A percentile compares a stretch with the other conserved stretches of the same genome.
Conservation (phyloP, 148 eudicot species). For the Heliamphora exappendiculata region DNA sequence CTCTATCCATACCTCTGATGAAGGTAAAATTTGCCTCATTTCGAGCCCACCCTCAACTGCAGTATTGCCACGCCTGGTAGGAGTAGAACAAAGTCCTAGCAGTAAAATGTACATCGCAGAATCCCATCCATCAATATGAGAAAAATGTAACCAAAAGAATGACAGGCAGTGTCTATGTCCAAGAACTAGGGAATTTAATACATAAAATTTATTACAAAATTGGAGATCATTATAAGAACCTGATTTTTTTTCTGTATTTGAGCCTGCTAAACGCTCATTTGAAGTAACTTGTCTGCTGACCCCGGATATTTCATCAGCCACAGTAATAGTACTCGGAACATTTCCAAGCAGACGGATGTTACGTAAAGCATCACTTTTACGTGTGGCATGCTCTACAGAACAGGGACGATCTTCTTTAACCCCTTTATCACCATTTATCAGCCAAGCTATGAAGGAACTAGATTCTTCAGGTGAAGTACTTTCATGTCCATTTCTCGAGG, state of each 20-base stretch:
- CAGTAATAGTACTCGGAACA: slow-evolving; percentile 17
- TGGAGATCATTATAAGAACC: slow-evolving; percentile 29
- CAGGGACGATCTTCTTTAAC: slow-evolving; percentile 36
- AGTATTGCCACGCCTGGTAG: slow-evolving; percentile 29
- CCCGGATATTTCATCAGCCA: slow-evolving; percentile 24
- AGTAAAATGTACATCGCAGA: slow-evolving; percentile 11
- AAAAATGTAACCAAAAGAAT: neutral
- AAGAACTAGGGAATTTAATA: neutral
- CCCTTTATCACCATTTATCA: slow-evolving; percentile 25
- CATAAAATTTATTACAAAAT: slow-evolving; percentile 8
- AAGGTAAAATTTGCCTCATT: slow-evolving; percentile 28
- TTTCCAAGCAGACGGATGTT: slow-evolving; percentile 32
- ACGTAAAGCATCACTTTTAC: slow-evolving; percentile 12
- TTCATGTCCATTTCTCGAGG: slow-evolving; percentile 33
- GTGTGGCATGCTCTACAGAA: slow-evolving; percentile 19
- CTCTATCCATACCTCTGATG: slow-evolving; percentile 34
- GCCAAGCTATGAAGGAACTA: slow-evolving; percentile 18
- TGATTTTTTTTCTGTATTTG: slow-evolving; percentile 30
- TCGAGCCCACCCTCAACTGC: slow-evolving; percentile 27
- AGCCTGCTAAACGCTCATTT: slow-evolving; percentile 21
- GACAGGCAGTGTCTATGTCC: neutral
- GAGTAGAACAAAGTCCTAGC: slow-evolving; percentile 31
- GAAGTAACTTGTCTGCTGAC: slow-evolving; percentile 22
- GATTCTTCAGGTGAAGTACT: slow-evolving; percentile 29
- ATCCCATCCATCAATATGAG: slow-evolving; percentile 6